These are phyloP conservation scores for Aspergillus proliferans DNA, from an alignment of 2,329 filamentous ascomycete genomes.

Conservation along the genomic window DNA sequence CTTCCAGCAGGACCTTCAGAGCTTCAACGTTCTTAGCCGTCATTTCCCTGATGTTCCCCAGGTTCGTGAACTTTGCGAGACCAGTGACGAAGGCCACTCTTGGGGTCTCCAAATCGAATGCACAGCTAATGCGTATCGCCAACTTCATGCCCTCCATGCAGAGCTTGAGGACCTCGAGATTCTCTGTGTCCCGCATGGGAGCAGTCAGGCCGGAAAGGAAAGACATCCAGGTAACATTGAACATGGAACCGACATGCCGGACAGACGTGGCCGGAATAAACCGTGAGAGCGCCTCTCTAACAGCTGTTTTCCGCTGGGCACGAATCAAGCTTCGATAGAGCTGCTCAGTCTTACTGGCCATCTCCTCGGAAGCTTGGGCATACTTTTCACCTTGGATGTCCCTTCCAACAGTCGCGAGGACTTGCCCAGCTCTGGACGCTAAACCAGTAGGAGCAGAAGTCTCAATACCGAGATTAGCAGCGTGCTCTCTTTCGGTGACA, in stretches of 20 bases:
- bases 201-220: slow-evolving; percentile 92
- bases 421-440: slow-evolving; percentile 77
- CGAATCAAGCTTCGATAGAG: slow-evolving; percentile 90
- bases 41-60: slow-evolving; percentile 94
- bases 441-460: slow-evolving; percentile 60
- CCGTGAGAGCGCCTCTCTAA: slow-evolving; percentile 59
- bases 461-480: slow-evolving; percentile 67
- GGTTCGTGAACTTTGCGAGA: slow-evolving; percentile 85
- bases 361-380: slow-evolving; percentile 91
- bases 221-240: slow-evolving; percentile 98
- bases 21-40: slow-evolving; percentile 94
- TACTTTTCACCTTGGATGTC: slow-evolving; percentile 91
- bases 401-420: slow-evolving; percentile 82
- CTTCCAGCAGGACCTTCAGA: slow-evolving; percentile 80
- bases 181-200: slow-evolving; percentile 87
- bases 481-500: slow-evolving; percentile 82
- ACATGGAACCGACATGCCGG: slow-evolving; percentile 96
- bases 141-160: slow-evolving; percentile 95
- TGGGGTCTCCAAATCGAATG: slow-evolving; percentile 90
- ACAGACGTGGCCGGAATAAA: slow-evolving; percentile 93
- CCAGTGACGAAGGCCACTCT: slow-evolving; percentile 92
- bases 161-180: slow-evolving; percentile 81
- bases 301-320: slow-evolving; percentile 74
- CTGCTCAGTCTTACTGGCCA: slow-evolving; percentile 72
- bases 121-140: slow-evolving; percentile 83